phyloP scores from a whole-genome alignment of 805 yeast genomes.

The Spathaspora girioi region DNA sequence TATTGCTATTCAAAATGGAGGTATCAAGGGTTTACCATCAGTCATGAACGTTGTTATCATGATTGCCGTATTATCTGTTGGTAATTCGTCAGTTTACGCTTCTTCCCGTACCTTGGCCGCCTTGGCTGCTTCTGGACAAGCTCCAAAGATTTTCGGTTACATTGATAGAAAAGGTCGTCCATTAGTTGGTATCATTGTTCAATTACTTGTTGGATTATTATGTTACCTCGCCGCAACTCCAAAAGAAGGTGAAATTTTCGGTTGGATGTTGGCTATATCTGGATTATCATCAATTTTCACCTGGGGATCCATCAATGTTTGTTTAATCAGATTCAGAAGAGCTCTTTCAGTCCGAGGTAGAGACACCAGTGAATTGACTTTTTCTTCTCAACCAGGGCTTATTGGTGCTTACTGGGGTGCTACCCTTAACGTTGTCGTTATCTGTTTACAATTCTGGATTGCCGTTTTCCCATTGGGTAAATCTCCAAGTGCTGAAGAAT shows the following conservation, averaged over 20 bases:
- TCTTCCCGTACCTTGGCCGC: slow-evolving; percentile 64
- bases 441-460: slow-evolving; percentile 62
- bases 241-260: slow-evolving; percentile 51
- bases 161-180: slow-evolving; percentile 70
- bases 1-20: slow-evolving; percentile 60
- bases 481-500: slow-evolving; percentile 23
- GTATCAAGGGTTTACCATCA: slow-evolving; percentile 59
- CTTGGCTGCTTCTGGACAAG: slow-evolving; percentile 59
- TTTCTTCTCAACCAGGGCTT: slow-evolving; percentile 47
- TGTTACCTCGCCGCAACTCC: slow-evolving; percentile 58
- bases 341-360: slow-evolving; percentile 56
- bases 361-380: slow-evolving; percentile 49
- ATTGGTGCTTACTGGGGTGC: slow-evolving; percentile 52
- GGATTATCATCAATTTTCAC: slow-evolving; percentile 60
- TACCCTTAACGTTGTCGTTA: slow-evolving; percentile 43
- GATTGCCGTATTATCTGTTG: slow-evolving; percentile 67
- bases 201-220: slow-evolving; percentile 54
- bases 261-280: slow-evolving; percentile 60
- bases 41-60: slow-evolving; percentile 66
- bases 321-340: slow-evolving; percentile 57
- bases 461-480: slow-evolving; percentile 58
- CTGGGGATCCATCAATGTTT: slow-evolving; percentile 57
- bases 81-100: slow-evolving; percentile 65
- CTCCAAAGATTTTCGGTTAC: slow-evolving; percentile 55
- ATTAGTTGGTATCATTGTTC: slow-evolving; percentile 47